Conservation (phyloP, 2,329 filamentous ascomycete species). For the Nemania diffusa region DNA sequence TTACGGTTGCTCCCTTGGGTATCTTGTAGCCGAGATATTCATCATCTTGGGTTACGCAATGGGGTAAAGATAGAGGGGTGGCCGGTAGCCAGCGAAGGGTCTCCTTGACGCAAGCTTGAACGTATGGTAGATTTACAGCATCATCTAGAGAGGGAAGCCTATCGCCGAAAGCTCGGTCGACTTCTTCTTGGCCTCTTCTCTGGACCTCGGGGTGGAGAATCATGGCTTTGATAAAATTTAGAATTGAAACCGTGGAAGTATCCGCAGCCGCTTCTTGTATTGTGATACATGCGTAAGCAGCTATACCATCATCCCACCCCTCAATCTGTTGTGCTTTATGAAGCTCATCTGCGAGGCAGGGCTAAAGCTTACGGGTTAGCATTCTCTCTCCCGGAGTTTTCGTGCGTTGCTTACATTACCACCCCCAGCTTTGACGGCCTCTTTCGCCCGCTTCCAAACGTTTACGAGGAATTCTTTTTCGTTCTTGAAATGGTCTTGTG, state of each 20-base stretch:
- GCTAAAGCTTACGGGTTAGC: not conserved
- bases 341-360: not conserved
- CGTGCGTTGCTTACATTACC: not conserved
- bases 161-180: conserved; percentile 56
- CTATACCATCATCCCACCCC: not conserved
- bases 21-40: conserved; percentile 53
- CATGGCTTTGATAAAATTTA: conserved; percentile 52
- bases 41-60: conserved; percentile 50
- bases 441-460: conserved; percentile 1
- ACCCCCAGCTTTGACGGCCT: not conserved
- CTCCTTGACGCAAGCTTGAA: conserved; percentile 57
- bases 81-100: conserved; percentile 57
- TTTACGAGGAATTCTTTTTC: not conserved
- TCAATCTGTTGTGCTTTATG: not conserved
- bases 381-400: not conserved
- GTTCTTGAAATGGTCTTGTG: not conserved
- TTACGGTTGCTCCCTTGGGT: conserved; percentile 54
- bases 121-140: conserved; percentile 56
- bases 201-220: conserved; percentile 50
- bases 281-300: not conserved
- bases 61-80: conserved; percentile 50
- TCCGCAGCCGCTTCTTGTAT: conserved; percentile 5
- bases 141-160: conserved; percentile 55
- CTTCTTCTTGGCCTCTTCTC: conserved; percentile 36
- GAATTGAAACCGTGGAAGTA: not conserved